phyloP scores from a whole-genome alignment of 177 flowering plant species.

The Telopea speciosissima region DNA sequence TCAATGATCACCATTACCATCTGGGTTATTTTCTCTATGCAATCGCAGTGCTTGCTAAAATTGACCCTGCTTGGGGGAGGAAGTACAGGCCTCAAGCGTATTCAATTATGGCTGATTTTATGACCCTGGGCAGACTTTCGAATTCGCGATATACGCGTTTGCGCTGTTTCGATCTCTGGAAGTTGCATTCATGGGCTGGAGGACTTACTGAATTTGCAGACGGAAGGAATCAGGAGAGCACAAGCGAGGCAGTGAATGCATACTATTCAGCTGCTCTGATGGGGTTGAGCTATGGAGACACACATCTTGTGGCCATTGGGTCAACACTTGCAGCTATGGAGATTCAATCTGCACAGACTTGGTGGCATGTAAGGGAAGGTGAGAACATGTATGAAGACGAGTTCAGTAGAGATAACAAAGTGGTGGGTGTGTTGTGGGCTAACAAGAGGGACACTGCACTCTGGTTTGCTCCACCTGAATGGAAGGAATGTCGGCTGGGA shows the following conservation, averaged over 20 bases:
- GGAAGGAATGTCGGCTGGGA: slow-evolving; percentile 88
- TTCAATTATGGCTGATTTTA: slow-evolving; percentile 75
- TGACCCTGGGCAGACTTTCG: slow-evolving; percentile 53
- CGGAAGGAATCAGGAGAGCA: slow-evolving; percentile 90
- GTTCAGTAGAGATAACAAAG: slow-evolving; percentile 58
- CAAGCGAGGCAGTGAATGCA: slow-evolving; percentile 84
- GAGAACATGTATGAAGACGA: slow-evolving; percentile 52
- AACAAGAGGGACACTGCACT: slow-evolving; percentile 88
- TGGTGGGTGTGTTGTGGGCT: slow-evolving; percentile 89
- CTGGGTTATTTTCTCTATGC: slow-evolving; percentile 72
- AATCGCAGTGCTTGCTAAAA: slow-evolving; percentile 47
- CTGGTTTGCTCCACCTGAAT: slow-evolving; percentile 89
- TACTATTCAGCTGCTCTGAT: slow-evolving; percentile 85
- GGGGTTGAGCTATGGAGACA: slow-evolving; percentile 91
- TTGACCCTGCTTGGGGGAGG: slow-evolving; percentile 54
- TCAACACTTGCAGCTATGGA: slow-evolving; percentile 69
- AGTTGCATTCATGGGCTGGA: slow-evolving; percentile 93
- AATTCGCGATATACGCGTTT: slow-evolving; percentile 55
- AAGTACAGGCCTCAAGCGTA: slow-evolving; percentile 72
- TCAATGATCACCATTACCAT: slow-evolving; percentile 90
- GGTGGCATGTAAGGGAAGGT: slow-evolving; percentile 84
- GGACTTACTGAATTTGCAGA: slow-evolving; percentile 88
- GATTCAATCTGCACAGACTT: slow-evolving; percentile 60
- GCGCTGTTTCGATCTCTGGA: slow-evolving; percentile 81
- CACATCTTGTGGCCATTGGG: slow-evolving; percentile 63